Conservation (phyloP, 768 basidiomycete species). For the Pholiota molesta region DNA sequence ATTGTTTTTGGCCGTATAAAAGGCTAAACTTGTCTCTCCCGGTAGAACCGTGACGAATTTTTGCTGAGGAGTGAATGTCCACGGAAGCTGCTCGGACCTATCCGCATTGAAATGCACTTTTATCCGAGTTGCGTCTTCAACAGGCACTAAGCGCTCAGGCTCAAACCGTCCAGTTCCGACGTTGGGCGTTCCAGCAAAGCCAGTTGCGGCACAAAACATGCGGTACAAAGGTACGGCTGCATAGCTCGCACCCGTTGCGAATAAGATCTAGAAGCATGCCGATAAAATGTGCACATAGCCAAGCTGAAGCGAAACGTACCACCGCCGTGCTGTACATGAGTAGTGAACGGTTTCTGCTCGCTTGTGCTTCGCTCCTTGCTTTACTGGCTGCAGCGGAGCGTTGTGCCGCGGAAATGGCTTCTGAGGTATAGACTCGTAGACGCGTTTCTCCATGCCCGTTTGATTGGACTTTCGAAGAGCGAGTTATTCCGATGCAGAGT, state of each 20-base stretch:
- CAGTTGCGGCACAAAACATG: conserved; percentile 97
- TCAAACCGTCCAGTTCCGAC: conserved; percentile 86
- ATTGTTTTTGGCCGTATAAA: conserved; percentile 91
- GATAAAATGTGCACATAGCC: neutral
- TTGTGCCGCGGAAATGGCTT: conserved; percentile 4
- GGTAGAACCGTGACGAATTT: conserved; percentile 89
- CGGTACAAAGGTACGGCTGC: conserved; percentile 97
- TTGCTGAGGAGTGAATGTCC: conserved; percentile 92
- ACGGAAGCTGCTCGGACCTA: conserved; percentile 84
- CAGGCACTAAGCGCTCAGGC: conserved; percentile 81
- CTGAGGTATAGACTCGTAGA: conserved; percentile 11
- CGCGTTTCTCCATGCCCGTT: conserved; percentile 13
- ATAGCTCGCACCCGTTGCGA: conserved; percentile 87
- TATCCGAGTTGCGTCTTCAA: conserved; percentile 71
- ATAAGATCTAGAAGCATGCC: conserved; percentile 59
- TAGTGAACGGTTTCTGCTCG: conserved; percentile 66
- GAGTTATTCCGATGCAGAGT: neutral
- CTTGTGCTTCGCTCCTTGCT: conserved; percentile 45
- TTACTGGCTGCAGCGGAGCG: conserved; percentile 14
- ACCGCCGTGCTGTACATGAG: conserved; percentile 86
- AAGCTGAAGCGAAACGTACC: conserved; percentile 44
- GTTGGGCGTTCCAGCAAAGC: conserved; percentile 93
- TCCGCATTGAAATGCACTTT: conserved; percentile 98
- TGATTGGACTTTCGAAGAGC: conserved; percentile 5
- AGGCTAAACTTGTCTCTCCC: conserved; percentile 95